Evolutionary conservation across 2,329 filamentous ascomycete species (phyloP), one percentile per base, ranked within the genome.

Genomic region (Penicillium polonicum): DNA sequence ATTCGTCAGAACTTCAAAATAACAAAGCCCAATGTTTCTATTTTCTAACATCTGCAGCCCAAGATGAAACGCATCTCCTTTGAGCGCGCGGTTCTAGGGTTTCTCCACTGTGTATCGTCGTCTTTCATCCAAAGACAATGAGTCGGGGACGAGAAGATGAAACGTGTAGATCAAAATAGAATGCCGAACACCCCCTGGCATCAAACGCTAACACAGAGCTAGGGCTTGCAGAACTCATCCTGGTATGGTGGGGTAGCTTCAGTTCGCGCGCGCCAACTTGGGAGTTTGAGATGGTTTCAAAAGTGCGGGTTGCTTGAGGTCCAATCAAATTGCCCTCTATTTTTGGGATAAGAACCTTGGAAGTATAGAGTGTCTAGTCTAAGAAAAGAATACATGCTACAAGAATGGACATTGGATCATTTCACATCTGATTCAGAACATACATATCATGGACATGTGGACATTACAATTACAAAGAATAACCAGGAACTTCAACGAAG

Each of bases 261-360:
- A 61, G 42, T 62, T 67, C 59, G 65, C 65, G 65, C 65, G 65
- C 65, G 65, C 59, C 48, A 65, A 60, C 43, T 41, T 36, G 33
- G 25, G 52, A 4, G 12, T 39, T 43, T 27, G 43, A 58, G 43
- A 42, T 48, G 15, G 60, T 64, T 63, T 65, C 61, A 61, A 25
- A 25, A 31, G 41, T 33, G 56, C 31, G 19, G 23, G 27, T 54
- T 55, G 45, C 27, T 52, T 19, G 17, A 57, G 55, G 56, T 35
- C 65, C 62, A 66, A 67, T 65, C 58, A 62, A 35, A 52, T 15
- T 33, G 21, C 9, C 5, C 5, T 25, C 17, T 45, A 27, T 36
- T 45, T 36, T 52, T 45, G 10, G 49, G 9, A 35, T 15, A n/a
- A 23, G 10, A 31, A 29, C 27, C 27, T 29, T 31, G 29, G 10